Base-by-base conservation (phyloP, 2,329 filamentous ascomycete species). In the Cryphonectria parasitica region DNA sequence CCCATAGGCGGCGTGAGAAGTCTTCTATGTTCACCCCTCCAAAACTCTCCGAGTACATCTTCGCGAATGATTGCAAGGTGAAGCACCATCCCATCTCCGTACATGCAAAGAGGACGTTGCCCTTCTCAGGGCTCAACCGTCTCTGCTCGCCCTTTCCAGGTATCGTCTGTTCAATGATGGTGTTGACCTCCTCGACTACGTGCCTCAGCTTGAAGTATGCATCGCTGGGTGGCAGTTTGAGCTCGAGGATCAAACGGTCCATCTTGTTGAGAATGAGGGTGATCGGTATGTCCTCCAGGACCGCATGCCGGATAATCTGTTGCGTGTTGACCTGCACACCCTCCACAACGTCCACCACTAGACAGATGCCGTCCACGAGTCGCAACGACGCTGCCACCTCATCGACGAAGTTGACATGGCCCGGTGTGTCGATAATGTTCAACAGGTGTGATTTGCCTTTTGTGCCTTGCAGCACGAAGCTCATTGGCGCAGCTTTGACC, bases 141-240 rank as follows among this genome's bases (percentile, higher is more conserved):
- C 89, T 90, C 72, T 88, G 89, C 77, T 93, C 93, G 39, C 95
- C 94, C 75, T 89, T 89, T 1, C 93, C 91, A 4, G 96, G 95
- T 39, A 94, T 86, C 3, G 92, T 92, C 78, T 92, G 94, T 78
- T 97, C 93, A 77, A 99, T 98, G 75, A 96, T 85, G 0, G 94
- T 97, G 82, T 99, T 99, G 81, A 99, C 95, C 81, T 98, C 94
- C 80, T 99, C 96, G 67, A 99, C 90, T n/a, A 98, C 94, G 80
- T 98, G 95, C 83, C 98, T 98, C 68, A 99, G 86, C 85, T 99
- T 99, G 86, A 98, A 98, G 83, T 99, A 99, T 17, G 96, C 96
- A 79, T 99, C 96, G 74, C 91, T 93, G 1, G 96, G 96, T 2
- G 96, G 96, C 19, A 99, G 87, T 80, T 97, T 97, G 66, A 99